Percentiles rank a stretch among this genome's conserved stretches.
Conservation (phyloP, 306 rosid species). For the Amphicarpaea edgeworthii region DNA sequence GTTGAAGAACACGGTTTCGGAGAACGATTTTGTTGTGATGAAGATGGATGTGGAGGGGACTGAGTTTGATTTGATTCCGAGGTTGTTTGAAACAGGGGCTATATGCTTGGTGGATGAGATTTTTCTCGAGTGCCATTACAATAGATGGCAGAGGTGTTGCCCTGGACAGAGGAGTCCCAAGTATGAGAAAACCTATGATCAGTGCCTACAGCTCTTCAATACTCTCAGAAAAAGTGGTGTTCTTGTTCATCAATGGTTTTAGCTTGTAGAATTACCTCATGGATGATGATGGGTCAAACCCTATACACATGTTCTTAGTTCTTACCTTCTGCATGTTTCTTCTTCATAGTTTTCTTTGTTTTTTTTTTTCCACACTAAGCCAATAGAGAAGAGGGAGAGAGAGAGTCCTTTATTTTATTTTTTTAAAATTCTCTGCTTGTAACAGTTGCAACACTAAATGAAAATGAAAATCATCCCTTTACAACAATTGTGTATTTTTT, state of each 20-base stretch:
- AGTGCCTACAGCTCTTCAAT: slow-evolving; percentile 76
- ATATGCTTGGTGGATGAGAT: slow-evolving; percentile 91
- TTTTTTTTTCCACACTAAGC: not conserved
- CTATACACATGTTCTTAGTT: slow-evolving; percentile 31
- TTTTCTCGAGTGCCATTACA: slow-evolving; percentile 95
- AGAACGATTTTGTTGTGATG: slow-evolving; percentile 92
- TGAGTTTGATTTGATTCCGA: slow-evolving; percentile 88
- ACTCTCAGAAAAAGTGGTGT: slow-evolving; percentile 84
- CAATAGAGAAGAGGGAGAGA: slow-evolving; percentile 13
- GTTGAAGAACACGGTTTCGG: slow-evolving; percentile 74
- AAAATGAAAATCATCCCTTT: slow-evolving; percentile 47
- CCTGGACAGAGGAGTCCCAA: slow-evolving; percentile 89
- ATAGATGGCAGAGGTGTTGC: slow-evolving; percentile 95
- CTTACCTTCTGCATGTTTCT: slow-evolving; percentile 26
- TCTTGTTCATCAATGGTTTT: slow-evolving; percentile 98
- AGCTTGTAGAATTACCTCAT: slow-evolving; percentile 23
- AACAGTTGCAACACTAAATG: slow-evolving; percentile 47
- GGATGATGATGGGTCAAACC: slow-evolving; percentile 17
- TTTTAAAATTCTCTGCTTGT: slow-evolving; percentile 40
- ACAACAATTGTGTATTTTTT: slow-evolving; percentile 21
- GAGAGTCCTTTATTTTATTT: slow-evolving; percentile 11
- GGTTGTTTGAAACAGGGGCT: slow-evolving; percentile 84
- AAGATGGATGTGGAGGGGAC: slow-evolving; percentile 98
- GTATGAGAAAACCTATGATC: slow-evolving; percentile 79
- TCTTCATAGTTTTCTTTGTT: not conserved